Evolutionary conservation across 306 rosid genomes (phyloP), one percentile per base, ranked within the genome.

Genomic region (Ochetophila trinervis): DNA sequence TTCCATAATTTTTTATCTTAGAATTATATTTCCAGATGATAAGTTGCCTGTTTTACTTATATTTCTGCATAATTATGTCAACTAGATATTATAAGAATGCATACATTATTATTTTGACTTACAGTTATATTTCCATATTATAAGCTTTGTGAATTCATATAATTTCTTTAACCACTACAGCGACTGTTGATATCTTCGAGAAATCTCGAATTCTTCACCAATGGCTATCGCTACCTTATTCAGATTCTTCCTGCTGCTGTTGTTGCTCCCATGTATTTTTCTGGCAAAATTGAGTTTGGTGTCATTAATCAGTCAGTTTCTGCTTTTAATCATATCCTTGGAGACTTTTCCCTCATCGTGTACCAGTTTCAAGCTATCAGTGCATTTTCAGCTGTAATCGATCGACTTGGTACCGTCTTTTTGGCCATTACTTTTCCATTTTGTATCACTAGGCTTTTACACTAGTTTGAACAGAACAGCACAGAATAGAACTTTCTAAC

Each of bases 211-310:
- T 90, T 90, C 76, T 90, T 93, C 85, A 93, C 97, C 80, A 84
- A 10, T 73, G 99, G 99, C 64, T 93, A 93, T 75, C 97, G 97
- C 70, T 87, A 90, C 72, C 80, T 74, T 63, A 90, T 93, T 84
- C 99, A 90, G 72, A 77, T 93, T 84, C 99, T 93, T 74, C 99
- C 99, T 13, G 97, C 84, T 36, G 99, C 99, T 62, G 96, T 93
- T 67, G 96, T 93, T 79, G 99, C 99, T 37, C 99, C 99, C 22
- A 86, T 93, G 99, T 93, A 68, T 78, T 93, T 93, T 74, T 73
- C 99, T 0, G 99, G 99, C 21, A 87, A 93, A 82, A 93, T 93
- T 62, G 99, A 93, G 84, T 87, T 93, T 78, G 99, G 99, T 69
- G 96, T 93, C 63, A 90, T 93, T 69, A 90, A 90, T 76, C 99